Conservation (phyloP, 192 early-diverging fungal species). For the Thoreauomyces humboldtii region DNA sequence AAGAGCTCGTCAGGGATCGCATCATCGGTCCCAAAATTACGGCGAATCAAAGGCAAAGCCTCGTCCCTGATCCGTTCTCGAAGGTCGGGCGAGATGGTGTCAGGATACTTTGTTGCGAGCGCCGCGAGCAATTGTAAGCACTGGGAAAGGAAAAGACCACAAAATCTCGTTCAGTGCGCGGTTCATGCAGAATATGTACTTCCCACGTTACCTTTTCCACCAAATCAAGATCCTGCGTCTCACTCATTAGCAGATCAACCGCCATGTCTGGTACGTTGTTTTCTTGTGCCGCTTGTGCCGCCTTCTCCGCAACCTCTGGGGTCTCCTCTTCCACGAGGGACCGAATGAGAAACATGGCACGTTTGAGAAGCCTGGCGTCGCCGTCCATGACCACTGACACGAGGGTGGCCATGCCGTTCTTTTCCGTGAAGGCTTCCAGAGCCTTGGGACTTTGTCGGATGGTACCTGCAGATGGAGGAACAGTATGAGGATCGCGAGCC, state of each 20-base stretch:
- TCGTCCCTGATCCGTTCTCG: slow-evolving; percentile 4
- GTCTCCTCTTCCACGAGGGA: slow-evolving; percentile 37
- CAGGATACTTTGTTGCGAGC: neutral
- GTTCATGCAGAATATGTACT: neutral
- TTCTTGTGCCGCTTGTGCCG: slow-evolving; percentile 20
- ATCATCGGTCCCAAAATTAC: neutral
- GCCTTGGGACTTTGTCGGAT: slow-evolving; percentile 36
- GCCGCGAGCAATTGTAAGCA: slow-evolving; percentile 8
- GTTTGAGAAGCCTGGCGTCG: slow-evolving; percentile 22
- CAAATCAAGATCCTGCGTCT: slow-evolving; percentile 23
- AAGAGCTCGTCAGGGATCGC: no score
- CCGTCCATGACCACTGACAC: slow-evolving; percentile 23
- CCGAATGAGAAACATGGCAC: slow-evolving; percentile 40
- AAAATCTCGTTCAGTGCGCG: neutral
- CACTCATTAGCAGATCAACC: slow-evolving; percentile 10
- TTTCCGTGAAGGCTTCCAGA: slow-evolving; percentile 23
- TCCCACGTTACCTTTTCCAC: slow-evolving; percentile 29
- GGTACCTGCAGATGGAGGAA: slow-evolving; percentile 9
- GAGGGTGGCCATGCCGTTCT: slow-evolving; percentile 22
- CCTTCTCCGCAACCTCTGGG: slow-evolving; percentile 15
- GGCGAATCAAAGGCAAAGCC: neutral
- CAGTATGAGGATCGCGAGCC: neutral
- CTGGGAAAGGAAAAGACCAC: neutral
- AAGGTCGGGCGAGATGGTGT: neutral
- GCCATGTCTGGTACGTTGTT: slow-evolving; percentile 30